Evolutionary conservation across 2,329 filamentous ascomycete genomes (phyloP).

Genomic region (Fusarium virguliforme): DNA sequence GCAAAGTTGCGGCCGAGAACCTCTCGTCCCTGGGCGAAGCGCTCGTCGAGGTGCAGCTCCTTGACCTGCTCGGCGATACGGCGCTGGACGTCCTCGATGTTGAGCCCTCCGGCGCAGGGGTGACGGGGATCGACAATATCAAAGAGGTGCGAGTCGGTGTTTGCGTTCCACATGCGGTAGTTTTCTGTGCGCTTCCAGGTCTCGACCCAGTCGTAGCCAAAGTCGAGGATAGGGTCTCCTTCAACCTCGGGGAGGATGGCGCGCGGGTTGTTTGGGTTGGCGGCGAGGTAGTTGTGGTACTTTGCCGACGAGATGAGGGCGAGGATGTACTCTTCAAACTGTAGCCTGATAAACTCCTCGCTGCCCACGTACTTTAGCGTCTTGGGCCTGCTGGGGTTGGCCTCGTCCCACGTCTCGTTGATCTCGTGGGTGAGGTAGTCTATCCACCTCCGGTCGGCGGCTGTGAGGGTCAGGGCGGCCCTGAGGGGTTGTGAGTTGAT

Average conservation of each 20-base stretch:
- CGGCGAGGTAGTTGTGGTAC: conserved; percentile 82
- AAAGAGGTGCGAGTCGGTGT: conserved; percentile 90
- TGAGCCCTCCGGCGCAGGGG: conserved; percentile 92
- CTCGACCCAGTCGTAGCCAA: conserved; percentile 87
- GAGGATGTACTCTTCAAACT: conserved; percentile 97
- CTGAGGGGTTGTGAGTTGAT: conserved; percentile 87
- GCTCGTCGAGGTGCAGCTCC: conserved; percentile 93
- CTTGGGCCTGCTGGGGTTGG: conserved; percentile 90
- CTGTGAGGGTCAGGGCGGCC: conserved; percentile 82
- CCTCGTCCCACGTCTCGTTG: conserved; percentile 96
- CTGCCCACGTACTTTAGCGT: conserved; percentile 95
- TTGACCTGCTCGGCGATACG: conserved; percentile 92
- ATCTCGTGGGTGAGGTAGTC: conserved; percentile 95
- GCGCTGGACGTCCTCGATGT: conserved; percentile 94
- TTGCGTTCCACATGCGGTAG: conserved; percentile 87
- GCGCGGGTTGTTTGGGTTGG: conserved; percentile 77
- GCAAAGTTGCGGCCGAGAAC: conserved; percentile 91
- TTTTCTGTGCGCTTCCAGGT: conserved; percentile 92
- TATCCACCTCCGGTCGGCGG: conserved; percentile 94
- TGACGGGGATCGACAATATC: conserved; percentile 95
- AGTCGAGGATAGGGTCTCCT: conserved; percentile 88
- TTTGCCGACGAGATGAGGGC: conserved; percentile 91
- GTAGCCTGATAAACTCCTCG: conserved; percentile 96
- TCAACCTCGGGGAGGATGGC: conserved; percentile 79
- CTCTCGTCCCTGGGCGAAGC: conserved; percentile 86